These are phyloP conservation scores for Ogataea siamensis DNA, from an alignment of 805 yeast genomes.

Conservation along the genomic window DNA sequence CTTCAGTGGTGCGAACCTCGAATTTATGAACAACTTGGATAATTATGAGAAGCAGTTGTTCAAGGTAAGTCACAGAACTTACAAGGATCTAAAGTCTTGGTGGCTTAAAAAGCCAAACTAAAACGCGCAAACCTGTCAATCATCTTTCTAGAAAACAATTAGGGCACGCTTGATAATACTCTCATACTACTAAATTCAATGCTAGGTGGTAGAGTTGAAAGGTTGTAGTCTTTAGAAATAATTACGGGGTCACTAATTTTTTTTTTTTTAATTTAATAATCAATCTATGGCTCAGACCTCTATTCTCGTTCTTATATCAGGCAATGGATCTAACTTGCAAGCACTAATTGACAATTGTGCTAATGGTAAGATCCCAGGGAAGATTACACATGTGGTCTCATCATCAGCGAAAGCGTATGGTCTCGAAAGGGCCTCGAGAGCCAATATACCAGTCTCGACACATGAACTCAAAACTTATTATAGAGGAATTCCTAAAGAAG, in stretches of 20 bases:
- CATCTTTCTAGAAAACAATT: no score
- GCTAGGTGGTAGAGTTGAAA: no score
- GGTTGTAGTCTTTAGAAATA: no score
- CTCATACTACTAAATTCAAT: no score
- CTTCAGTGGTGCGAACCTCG: constrained; percentile 29
- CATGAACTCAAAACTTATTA: constrained; percentile 76
- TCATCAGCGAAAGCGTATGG: constrained; percentile 89
- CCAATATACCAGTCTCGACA: constrained; percentile 64
- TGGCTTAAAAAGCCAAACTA: constrained; percentile 12
- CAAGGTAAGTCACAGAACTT: constrained; percentile 46
- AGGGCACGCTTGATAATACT: no score
- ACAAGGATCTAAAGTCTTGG: constrained; percentile 30
- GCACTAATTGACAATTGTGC: constrained; percentile 79
- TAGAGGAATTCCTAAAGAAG: constrained; percentile 68
- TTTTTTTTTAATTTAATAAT: constrained; percentile 1
- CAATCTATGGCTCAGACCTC: constrained; percentile 17
- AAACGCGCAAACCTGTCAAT: neutral
- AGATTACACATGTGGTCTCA: constrained; percentile 77
- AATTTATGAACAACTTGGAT: constrained; percentile 66
- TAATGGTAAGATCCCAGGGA: constrained; percentile 38
- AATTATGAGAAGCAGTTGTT: constrained; percentile 68
- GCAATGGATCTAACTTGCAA: constrained; percentile 93
- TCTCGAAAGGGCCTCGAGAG: constrained; percentile 68
- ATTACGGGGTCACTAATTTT: no score
- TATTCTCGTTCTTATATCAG: constrained; percentile 84